Evolutionary conservation across 345 rosid species (phyloP).

Genomic region (Noccaea caerulescens): DNA sequence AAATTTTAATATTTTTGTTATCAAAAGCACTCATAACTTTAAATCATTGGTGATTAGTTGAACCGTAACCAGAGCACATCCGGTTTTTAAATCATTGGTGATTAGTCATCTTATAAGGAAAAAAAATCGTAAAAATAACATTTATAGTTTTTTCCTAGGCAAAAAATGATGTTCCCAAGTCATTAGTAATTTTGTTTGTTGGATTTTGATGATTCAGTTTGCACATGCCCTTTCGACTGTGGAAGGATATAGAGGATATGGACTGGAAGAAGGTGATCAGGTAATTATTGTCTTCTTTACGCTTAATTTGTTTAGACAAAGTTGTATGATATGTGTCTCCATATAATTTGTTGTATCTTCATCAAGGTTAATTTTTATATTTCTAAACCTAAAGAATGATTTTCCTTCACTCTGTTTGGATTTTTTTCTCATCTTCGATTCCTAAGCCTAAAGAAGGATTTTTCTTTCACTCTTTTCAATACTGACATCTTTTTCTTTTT

Average conservation of each 20-base stretch:
- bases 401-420: not conserved
- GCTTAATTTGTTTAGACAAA: not conserved
- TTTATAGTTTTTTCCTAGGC: not conserved
- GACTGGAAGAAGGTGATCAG: slow-evolving; percentile 41
- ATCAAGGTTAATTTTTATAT: not conserved
- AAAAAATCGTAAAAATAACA: not conserved
- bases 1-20: too few species aligned
- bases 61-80: not conserved
- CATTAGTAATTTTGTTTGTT: not conserved
- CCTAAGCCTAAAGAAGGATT: not conserved
- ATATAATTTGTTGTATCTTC: not conserved
- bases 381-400: not conserved
- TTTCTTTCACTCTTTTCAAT: not conserved
- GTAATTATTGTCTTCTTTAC: slow-evolving; percentile 14
- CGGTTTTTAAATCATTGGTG: not conserved
- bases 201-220: slow-evolving; percentile 50
- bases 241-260: slow-evolving; percentile 46
- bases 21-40: too few species aligned
- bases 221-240: slow-evolving; percentile 62
- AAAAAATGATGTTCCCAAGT: not conserved
- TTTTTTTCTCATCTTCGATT: not conserved
- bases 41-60: too few species aligned
- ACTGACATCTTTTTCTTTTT: not conserved
- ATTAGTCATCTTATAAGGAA: not conserved
- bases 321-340: not conserved